These are phyloP conservation scores for Biscogniauxia sp. DNA, from an alignment of 2,329 filamentous ascomycete genomes.

Conservation along the genomic window DNA sequence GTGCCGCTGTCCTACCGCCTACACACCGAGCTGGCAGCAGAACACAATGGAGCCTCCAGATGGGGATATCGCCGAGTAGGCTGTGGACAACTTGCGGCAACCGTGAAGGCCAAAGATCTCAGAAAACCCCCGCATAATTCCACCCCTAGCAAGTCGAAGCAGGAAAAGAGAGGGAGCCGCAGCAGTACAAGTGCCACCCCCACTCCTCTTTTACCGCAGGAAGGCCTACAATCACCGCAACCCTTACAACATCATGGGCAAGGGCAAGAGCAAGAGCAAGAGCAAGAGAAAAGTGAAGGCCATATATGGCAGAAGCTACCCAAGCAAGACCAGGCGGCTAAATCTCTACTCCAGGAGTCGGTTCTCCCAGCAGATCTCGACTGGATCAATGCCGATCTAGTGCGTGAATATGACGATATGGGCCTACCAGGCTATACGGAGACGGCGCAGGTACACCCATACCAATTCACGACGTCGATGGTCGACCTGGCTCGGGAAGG, in stretches of 20 bases:
- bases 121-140: slow-evolving; percentile 27
- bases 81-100: slow-evolving; percentile 60
- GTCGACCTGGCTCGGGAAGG: slow-evolving; percentile 69
- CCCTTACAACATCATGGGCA: slow-evolving; percentile 8
- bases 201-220: not conserved
- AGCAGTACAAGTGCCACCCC: slow-evolving; percentile 3
- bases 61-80: slow-evolving; percentile 86
- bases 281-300: slow-evolving; percentile 22
- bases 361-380: slow-evolving; percentile 75
- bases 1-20: slow-evolving; percentile 83
- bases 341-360: slow-evolving; percentile 49
- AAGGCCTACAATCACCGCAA: slow-evolving; percentile 1
- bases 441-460: slow-evolving; percentile 92
- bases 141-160: slow-evolving; percentile 20
- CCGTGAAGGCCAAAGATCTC: slow-evolving; percentile 30
- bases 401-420: slow-evolving; percentile 78
- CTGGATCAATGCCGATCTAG: slow-evolving; percentile 71
- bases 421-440: slow-evolving; percentile 64
- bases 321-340: slow-evolving; percentile 54
- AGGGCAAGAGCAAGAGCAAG: slow-evolving; percentile 10
- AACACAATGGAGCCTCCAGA: slow-evolving; percentile 71
- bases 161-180: slow-evolving; percentile 28
- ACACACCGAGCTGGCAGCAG: slow-evolving; percentile 78
- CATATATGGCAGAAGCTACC: slow-evolving; percentile 61
- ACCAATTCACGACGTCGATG: slow-evolving; percentile 84